These are phyloP conservation scores for Solanum hybrid DNA, from an alignment of 305 asterid species.

Conservation along the genomic window DNA sequence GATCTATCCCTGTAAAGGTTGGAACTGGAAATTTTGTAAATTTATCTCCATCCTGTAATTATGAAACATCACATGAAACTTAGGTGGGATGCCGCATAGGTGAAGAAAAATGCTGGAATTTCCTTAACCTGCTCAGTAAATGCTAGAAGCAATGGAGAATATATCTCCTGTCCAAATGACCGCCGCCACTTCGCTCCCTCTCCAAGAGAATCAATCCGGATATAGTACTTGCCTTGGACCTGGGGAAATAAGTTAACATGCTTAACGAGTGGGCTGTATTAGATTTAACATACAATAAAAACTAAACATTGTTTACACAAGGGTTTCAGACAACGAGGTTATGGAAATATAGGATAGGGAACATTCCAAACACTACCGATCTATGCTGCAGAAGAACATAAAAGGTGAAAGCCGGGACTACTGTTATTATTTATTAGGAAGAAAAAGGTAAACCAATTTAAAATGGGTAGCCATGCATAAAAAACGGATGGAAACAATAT, in stretches of 20 bases:
- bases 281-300: background rate
- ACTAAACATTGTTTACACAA: background rate
- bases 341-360: background rate
- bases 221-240: conserved; percentile 82
- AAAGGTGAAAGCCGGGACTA: background rate
- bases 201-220: conserved; percentile 73
- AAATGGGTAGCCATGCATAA: background rate
- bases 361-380: background rate
- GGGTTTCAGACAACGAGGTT: background rate
- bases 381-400: background rate
- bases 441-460: background rate
- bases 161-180: conserved; percentile 83
- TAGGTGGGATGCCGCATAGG: background rate
- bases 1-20: conserved; percentile 65
- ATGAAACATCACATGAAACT: background rate
- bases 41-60: conserved; percentile 46
- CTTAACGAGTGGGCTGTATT: background rate
- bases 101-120: background rate
- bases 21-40: conserved; percentile 49
- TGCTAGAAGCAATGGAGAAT: conserved; percentile 86
- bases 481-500: background rate
- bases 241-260: conserved; percentile 16
- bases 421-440: background rate
- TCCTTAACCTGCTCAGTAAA: conserved; percentile 71
- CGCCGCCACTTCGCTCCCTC: conserved; percentile 99